These are phyloP conservation scores for Populus hybrid DNA, from an alignment of 441 rosid species.

Conservation along the genomic window DNA sequence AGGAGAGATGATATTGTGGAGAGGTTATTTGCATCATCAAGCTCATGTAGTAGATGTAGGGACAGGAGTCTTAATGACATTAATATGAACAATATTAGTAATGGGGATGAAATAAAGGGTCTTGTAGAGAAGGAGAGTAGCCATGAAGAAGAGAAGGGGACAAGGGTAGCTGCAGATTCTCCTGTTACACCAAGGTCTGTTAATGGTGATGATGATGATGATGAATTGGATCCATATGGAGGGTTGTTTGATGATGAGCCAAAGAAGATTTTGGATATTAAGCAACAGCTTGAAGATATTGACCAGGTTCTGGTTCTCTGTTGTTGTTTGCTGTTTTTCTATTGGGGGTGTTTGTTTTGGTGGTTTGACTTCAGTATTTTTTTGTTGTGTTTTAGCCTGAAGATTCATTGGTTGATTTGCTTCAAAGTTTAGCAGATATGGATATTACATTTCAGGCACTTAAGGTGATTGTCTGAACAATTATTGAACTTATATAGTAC, in stretches of 20 bases:
- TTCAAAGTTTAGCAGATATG: slow-evolving; percentile 88
- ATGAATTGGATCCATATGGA: slow-evolving; percentile 65
- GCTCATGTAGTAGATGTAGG: slow-evolving; percentile 44
- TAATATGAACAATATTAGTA: background rate
- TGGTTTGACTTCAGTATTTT: slow-evolving; percentile 22
- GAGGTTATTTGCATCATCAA: slow-evolving; percentile 59
- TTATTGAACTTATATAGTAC: background rate
- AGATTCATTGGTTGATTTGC: slow-evolving; percentile 79
- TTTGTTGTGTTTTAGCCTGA: slow-evolving; percentile 49
- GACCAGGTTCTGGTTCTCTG: slow-evolving; percentile 55
- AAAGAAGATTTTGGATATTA: slow-evolving; percentile 70
- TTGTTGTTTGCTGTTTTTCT: background rate
- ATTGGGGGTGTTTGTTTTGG: background rate
- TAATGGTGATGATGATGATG: slow-evolving; percentile 21
- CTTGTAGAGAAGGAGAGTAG: slow-evolving; percentile 28
- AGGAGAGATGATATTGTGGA: slow-evolving; percentile 77
- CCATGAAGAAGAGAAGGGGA: slow-evolving; percentile 17
- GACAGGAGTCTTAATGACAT: slow-evolving; percentile 50
- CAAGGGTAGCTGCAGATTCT: slow-evolving; percentile 21
- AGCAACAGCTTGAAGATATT: slow-evolving; percentile 76
- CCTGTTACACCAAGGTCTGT: slow-evolving; percentile 44
- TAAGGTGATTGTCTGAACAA: slow-evolving; percentile 39
- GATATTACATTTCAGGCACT: slow-evolving; percentile 90
- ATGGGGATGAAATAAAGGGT: background rate
- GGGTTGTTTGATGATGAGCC: slow-evolving; percentile 93